Base-by-base conservation (phyloP, 2,329 filamentous ascomycete species). In the Fusarium xylarioides region DNA sequence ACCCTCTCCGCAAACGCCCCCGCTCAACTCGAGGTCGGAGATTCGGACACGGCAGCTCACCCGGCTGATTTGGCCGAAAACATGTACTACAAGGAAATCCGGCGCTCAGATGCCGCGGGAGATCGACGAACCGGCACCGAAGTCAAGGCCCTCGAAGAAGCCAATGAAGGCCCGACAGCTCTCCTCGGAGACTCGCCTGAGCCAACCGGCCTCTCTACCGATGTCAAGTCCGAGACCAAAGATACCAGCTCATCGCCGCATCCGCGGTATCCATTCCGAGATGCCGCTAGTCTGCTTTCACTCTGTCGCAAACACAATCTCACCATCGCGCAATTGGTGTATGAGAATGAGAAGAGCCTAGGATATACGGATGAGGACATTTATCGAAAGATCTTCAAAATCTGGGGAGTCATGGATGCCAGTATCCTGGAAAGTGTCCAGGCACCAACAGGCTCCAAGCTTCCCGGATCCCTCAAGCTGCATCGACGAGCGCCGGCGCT, bases 401-500 rank as follows among this genome's bases (percentile, higher is more conserved):
- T 86, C 61, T 87, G 85, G 85, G 80, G 86, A 37, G 85, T 86
- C 54, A 87, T 87, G 85, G 85, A 87, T 59, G 80, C 83, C 23
- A 87, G 85, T 59, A 87, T 87, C 59, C 79, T 85, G 1, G 85
- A 87, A 63, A 84, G 84, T 50, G 85, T 87, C 5, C 84, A 85
- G 66, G 84, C 85, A 2, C 82, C 84, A 2, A 63, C 81, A 1
- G 82, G 85, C 54, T 73, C 82, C 1, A 82, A 77, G 2, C 75
- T 87, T 7, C 85, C 85, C 0, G 85, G 85, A 0, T 86, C 85
- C 2, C 80, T 87, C 50, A 85, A 86, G 73, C 77, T 87, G 28
- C 81, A 85, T 35, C 81, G 85, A 52, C 81, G 85, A 56, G 85
- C 85, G 4, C 85, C 85, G 0, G 84, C 80, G 1, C 72, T 87